Conservation (phyloP, 805 yeast genomes). For the Sungouiozyma intestinalis region DNA sequence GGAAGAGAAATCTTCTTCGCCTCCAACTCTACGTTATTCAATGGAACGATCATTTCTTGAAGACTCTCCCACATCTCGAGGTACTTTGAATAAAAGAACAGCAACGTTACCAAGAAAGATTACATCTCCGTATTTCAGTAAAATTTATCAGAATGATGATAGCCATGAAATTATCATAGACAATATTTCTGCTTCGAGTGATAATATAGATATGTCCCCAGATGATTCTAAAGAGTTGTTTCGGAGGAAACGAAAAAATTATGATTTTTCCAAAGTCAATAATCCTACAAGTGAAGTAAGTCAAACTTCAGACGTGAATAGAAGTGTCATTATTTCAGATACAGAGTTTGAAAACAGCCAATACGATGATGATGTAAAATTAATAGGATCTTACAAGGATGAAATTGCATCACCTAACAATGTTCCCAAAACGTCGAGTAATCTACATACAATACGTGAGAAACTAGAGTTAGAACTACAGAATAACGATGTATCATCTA, state of each 20-base stretch:
- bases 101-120: neutral
- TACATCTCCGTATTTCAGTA: neutral
- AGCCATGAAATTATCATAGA: neutral
- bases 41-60: neutral
- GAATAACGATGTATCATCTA: neutral
- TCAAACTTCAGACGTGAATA: neutral
- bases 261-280: neutral
- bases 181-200: neutral
- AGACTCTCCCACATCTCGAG: neutral
- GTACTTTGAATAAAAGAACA: neutral
- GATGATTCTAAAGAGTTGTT: neutral
- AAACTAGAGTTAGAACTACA: slow-evolving; percentile 2
- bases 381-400: slow-evolving; percentile 6
- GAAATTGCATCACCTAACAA: neutral
- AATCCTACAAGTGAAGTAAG: neutral
- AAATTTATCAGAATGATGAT: neutral
- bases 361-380: slow-evolving; percentile 15
- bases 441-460: neutral
- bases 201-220: neutral
- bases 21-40: too few relatives aligned
- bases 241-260: neutral
- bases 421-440: neutral
- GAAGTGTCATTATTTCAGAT: slow-evolving; percentile 12
- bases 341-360: slow-evolving; percentile 4
- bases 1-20: too few relatives aligned